A percentile compares a stretch with the other conserved stretches of the same genome.
phyloP scores from a whole-genome alignment of 192 early-diverging fungal species.

The Coemansia sp. region DNA sequence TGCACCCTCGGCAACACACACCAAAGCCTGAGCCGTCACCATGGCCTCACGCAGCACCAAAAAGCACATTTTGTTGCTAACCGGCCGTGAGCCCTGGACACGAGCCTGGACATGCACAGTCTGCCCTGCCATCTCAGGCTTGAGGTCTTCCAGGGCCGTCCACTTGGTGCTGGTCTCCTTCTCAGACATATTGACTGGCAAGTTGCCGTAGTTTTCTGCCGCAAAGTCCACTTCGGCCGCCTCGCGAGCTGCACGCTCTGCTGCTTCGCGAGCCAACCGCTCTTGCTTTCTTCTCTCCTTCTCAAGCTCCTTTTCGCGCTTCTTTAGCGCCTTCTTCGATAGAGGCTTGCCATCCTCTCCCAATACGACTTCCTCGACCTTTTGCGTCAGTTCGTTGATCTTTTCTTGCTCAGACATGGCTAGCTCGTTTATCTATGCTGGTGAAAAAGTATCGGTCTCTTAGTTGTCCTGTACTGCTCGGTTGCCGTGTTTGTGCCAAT shows the following conservation, averaged over 20 bases:
- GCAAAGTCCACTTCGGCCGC: constrained; percentile 68
- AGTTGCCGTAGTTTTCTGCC: constrained; percentile 79
- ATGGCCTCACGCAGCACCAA: constrained; percentile 84
- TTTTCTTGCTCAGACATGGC: neutral
- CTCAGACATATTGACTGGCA: constrained; percentile 83
- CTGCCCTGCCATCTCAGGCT: constrained; percentile 63
- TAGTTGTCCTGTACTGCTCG: no score
- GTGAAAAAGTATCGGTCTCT: no score
- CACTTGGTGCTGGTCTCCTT: constrained; percentile 65
- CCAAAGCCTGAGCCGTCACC: constrained; percentile 86
- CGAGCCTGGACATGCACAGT: constrained; percentile 83
- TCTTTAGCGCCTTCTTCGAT: constrained; percentile 90
- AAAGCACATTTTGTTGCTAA: constrained; percentile 81
- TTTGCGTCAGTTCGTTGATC: constrained; percentile 43
- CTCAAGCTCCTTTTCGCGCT: constrained; percentile 85
- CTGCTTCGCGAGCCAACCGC: constrained; percentile 60
- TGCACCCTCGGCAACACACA: constrained; percentile 63
- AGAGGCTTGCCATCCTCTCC: constrained; percentile 85
- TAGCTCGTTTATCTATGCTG: no score
- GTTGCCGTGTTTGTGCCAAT: no score
- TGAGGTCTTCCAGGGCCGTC: constrained; percentile 66
- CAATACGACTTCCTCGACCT: constrained; percentile 55
- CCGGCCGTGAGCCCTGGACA: constrained; percentile 83
- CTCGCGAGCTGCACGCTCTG: constrained; percentile 62
- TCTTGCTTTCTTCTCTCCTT: constrained; percentile 74